These are phyloP conservation scores for Noccaea caerulescens DNA, from an alignment of 345 rosid species.

Conservation along the genomic window DNA sequence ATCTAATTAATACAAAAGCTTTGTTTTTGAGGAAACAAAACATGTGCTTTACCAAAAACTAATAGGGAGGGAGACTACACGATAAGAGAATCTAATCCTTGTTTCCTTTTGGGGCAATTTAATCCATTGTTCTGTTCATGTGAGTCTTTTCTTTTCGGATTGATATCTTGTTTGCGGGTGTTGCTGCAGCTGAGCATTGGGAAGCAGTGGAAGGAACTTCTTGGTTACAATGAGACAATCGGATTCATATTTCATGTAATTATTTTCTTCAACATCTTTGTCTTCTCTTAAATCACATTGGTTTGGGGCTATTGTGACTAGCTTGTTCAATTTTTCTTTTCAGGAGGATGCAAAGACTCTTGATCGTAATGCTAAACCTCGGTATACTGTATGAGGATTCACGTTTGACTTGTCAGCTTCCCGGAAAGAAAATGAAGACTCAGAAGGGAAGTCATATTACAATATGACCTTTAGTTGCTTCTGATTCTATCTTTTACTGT, in stretches of 20 bases:
- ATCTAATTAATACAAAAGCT: background rate
- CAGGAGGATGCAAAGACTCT: slow-evolving; percentile 89
- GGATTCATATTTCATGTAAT: slow-evolving; percentile 81
- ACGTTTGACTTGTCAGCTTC: slow-evolving; percentile 19
- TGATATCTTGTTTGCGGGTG: background rate
- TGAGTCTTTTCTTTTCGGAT: background rate
- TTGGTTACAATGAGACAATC: slow-evolving; percentile 65
- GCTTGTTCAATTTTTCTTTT: background rate
- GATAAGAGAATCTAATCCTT: background rate
- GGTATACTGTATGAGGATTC: slow-evolving; percentile 56
- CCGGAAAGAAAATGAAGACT: background rate
- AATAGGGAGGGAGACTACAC: background rate
- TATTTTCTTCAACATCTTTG: background rate
- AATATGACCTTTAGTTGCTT: slow-evolving; percentile 22
- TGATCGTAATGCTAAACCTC: slow-evolving; percentile 62
- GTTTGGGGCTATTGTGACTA: slow-evolving; percentile 21
- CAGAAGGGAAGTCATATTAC: slow-evolving; percentile 10
- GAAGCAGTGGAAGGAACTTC: slow-evolving; percentile 86
- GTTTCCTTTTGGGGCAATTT: background rate
- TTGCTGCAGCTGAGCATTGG: slow-evolving; percentile 76
- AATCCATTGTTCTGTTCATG: background rate
- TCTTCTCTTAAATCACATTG: slow-evolving; percentile 22
- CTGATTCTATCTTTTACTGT: slow-evolving; percentile 16
- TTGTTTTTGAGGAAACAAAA: slow-evolving; percentile 12
- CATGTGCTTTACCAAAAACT: slow-evolving; percentile 5